These are phyloP conservation scores for Vicia villosa DNA, from an alignment of 306 rosid species.

Conservation along the genomic window DNA sequence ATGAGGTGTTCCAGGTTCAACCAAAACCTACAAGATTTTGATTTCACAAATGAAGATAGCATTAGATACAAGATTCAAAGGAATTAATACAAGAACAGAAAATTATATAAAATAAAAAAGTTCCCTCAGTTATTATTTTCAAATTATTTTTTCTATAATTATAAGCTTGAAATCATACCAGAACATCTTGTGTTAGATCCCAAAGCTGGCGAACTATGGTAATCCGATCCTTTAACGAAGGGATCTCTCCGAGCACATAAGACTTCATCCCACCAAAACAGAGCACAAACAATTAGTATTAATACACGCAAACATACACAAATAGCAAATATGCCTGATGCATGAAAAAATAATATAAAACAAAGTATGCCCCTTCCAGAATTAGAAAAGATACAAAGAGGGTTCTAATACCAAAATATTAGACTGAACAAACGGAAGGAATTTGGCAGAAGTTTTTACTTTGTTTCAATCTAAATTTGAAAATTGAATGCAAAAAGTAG, in stretches of 20 bases:
- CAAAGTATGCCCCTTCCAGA: constrained; percentile 6
- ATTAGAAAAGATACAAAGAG: not conserved
- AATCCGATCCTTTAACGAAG: constrained; percentile 80
- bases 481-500: not conserved
- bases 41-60: constrained; percentile 34
- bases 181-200: constrained; percentile 82
- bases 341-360: not conserved
- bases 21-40: constrained; percentile 62
- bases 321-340: constrained; percentile 7
- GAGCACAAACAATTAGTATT: constrained; percentile 42
- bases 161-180: constrained; percentile 56
- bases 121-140: not conserved
- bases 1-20: constrained; percentile 96
- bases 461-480: not conserved
- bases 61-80: constrained; percentile 19
- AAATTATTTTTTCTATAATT: constrained; percentile 1
- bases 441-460: constrained; percentile 1
- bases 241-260: constrained; percentile 95
- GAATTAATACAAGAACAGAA: not conserved
- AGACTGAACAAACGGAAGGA: constrained; percentile 2
- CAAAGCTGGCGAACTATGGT: constrained; percentile 92
- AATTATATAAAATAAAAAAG: constrained; percentile 7
- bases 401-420: constrained; percentile 14
- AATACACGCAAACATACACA: constrained; percentile 9
- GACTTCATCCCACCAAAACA: constrained; percentile 64